Conservation (phyloP, 2,329 filamentous ascomycete genomes). For the Botrytis deweyae region DNA sequence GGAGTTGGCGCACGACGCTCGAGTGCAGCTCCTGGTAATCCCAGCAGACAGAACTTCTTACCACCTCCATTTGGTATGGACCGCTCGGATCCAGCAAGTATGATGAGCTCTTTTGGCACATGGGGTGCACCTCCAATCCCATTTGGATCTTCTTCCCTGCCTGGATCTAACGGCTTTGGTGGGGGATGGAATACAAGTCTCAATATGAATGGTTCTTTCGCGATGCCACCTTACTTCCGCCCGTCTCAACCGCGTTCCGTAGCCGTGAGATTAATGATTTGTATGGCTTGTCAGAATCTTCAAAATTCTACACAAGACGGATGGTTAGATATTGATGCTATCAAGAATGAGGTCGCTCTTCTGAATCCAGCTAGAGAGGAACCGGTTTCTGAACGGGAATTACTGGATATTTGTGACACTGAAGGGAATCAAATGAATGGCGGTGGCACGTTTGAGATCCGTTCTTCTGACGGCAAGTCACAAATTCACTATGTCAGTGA, state of each 20-base stretch:
- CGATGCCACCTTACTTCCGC: slow-evolving; percentile 43
- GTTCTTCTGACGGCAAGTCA: slow-evolving; percentile 31
- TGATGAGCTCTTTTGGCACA: slow-evolving; percentile 35
- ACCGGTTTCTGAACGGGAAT: slow-evolving; percentile 58
- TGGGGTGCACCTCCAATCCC: slow-evolving; percentile 41
- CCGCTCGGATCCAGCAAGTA: slow-evolving; percentile 32
- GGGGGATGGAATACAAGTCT: slow-evolving; percentile 35
- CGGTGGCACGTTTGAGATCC: slow-evolving; percentile 76
- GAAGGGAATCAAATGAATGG: slow-evolving; percentile 85
- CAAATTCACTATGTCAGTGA: slow-evolving; percentile 58
- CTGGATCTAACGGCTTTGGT: slow-evolving; percentile 36
- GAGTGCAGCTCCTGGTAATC: slow-evolving; percentile 35
- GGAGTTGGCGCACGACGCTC: slow-evolving; percentile 41
- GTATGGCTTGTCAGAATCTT: slow-evolving; percentile 71
- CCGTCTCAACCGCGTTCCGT: slow-evolving; percentile 63
- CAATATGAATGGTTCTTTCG: slow-evolving; percentile 47
- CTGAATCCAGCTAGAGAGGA: slow-evolving; percentile 52
- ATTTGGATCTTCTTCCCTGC: slow-evolving; percentile 39
- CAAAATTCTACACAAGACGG: slow-evolving; percentile 52
- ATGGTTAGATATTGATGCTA: slow-evolving; percentile 66
- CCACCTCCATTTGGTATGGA: slow-evolving; percentile 39
- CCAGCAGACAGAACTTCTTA: slow-evolving; percentile 35
- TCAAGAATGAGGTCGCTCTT: slow-evolving; percentile 63
- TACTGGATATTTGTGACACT: slow-evolving; percentile 81
- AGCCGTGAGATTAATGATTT: slow-evolving; percentile 70